Conservation (phyloP, 805 yeast species). For the Saccharomyces cerevisiae region DNA sequence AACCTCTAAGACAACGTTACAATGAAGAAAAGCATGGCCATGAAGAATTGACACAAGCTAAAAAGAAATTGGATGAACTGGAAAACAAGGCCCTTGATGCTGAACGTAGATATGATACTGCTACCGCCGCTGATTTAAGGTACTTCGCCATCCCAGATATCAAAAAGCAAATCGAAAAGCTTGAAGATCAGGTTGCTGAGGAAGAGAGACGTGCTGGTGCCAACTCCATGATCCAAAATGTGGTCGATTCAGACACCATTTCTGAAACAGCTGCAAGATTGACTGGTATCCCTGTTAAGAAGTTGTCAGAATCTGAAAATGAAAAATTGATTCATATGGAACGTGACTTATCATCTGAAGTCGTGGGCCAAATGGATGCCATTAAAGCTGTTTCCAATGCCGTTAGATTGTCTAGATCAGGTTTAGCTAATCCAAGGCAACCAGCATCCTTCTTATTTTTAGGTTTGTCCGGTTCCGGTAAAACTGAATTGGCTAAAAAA, state of each 20-base stretch:
- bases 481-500: slow-evolving; percentile 95
- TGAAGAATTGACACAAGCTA: slow-evolving; percentile 80
- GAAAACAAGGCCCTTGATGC: slow-evolving; percentile 92
- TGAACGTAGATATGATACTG: slow-evolving; percentile 92
- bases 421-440: slow-evolving; percentile 90
- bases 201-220: slow-evolving; percentile 56
- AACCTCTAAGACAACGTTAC: slow-evolving; percentile 79
- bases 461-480: slow-evolving; percentile 96
- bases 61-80: slow-evolving; percentile 84
- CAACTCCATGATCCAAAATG: slow-evolving; percentile 71
- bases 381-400: slow-evolving; percentile 95
- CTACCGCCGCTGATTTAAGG: slow-evolving; percentile 89
- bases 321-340: slow-evolving; percentile 93
- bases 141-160: slow-evolving; percentile 96
- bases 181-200: slow-evolving; percentile 71
- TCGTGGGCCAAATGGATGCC: slow-evolving; percentile 94
- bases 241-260: slow-evolving; percentile 84
- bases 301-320: slow-evolving; percentile 92
- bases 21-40: slow-evolving; percentile 83
- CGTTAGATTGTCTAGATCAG: slow-evolving; percentile 85
- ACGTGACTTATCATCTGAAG: slow-evolving; percentile 66
- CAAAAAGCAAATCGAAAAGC: slow-evolving; percentile 59
- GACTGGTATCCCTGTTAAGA: slow-evolving; percentile 94
- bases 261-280: slow-evolving; percentile 96
- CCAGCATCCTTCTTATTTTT: slow-evolving; percentile 93